Evolutionary conservation across 2,329 filamentous ascomycete species (phyloP), one percentile per base, ranked within the genome.

Genomic region (Colletotrichum abscissum): DNA sequence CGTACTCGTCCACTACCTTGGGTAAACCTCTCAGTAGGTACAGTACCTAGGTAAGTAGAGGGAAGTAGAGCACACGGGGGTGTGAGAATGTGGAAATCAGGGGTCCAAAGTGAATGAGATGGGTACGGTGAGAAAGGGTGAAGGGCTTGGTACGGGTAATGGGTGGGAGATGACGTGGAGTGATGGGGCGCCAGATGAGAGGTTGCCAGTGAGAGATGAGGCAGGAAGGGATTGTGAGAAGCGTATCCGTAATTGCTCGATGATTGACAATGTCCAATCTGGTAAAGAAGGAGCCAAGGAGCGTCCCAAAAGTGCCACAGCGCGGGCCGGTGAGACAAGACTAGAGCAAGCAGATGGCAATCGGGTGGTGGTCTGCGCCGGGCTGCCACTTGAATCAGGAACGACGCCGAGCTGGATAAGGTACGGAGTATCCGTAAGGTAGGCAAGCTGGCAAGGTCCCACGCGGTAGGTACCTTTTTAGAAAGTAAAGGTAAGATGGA

Each of bases 261-360:
- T 16, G 11, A 63, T 54, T 30, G 33, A 46, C 22, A 22, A 26
- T 54, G 30, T 57, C 60, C 60, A 16, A 38, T 22, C 19, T 30
- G 26, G 38, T 19, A 63, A 42, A 42, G 35, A 42, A 16, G 35
- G 35, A 42, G 35, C 35, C 35, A 42, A 42, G 33, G 26, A 60
- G 66, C 52, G 70, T 59, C 57, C 33, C 26, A n/a, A 55, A 35
- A 64, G 63, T 66, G 59, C 49, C 54, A 63, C 65, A 54, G 58
- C 66, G 67, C 26, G 67, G 60, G 46, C 57, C 67, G 26, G 67
- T 74, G 68, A 72, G 72, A 74, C 72, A 74, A 52, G 62, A 35
- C 71, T 63, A 63, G 56, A 38, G 49, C 59, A 54, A 55, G 52
- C 52, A 55, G 52, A 55, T 28, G 59, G 69, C 56, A 68, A 49